Base-by-base conservation (phyloP, 257 asterid species). In the Nicotiana sylvestris region DNA sequence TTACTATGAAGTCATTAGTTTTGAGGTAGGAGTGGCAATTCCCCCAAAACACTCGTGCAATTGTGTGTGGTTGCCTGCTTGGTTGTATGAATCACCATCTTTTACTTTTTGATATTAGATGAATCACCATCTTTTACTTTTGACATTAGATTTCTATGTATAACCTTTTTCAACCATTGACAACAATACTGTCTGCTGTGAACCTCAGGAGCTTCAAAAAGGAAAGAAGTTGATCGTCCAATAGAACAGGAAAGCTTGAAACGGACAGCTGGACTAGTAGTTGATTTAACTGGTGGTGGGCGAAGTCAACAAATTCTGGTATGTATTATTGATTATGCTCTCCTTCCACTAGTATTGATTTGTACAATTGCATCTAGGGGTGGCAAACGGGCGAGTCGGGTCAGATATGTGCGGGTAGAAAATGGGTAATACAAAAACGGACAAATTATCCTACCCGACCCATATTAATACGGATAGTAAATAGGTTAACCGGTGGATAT, bases 241-340 rank as follows among this genome's bases (percentile, higher is more conserved):
- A 76, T 83, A 37, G 92, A 87, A 86, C 89, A 82, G 82, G 91
- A 82, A 88, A 86, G 87, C 81, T 81, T 70, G 78, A 91, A 83
- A 83, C 86, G 88, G 88, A 87, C 82, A 77, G 90, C 85, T 69
- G 85, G 62, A 51, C 60, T 56, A 68, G 84, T 66, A 56, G 81
- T 77, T 65, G 83, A 86, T 78, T 80, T 86, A 81, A 62, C 82
- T 78, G 72, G 64, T 62, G 66, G 35, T 80, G 88, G 76, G 35
- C 66, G 5, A 64, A 72, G 67, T 82, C 88, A 81, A 78, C 81
- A 81, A 66, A 68, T 81, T 51, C 43, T 27, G 94, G 96, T 93
- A 66, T 33, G 78, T 82, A 32, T 76, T 66, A 21, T 72, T 72
- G 4, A 2, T 57, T 80, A 37, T 60, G 66, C 65, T 81, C 1